phyloP scores from a whole-genome alignment of 257 asterid species.

The Fraxinus anomala region DNA sequence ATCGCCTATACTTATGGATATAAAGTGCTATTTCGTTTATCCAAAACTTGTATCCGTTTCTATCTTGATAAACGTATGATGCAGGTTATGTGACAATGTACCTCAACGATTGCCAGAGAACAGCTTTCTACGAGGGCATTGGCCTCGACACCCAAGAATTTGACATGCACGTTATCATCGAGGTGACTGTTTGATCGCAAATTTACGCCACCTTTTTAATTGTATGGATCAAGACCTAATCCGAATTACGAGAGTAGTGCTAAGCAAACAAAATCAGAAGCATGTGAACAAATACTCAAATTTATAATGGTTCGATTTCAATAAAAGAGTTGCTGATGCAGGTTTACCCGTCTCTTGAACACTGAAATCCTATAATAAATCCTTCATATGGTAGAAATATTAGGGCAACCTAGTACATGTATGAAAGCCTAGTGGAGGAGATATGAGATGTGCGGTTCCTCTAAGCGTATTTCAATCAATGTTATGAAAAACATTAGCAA shows the following conservation, averaged over 20 bases:
- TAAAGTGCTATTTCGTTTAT: background rate
- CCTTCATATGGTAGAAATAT: background rate
- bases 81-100: constrained; percentile 98
- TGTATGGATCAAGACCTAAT: background rate
- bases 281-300: background rate
- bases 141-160: constrained; percentile 89
- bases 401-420: background rate
- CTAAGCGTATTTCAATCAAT: background rate
- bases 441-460: too few species aligned
- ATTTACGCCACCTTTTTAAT: background rate
- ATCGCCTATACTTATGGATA: background rate
- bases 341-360: background rate
- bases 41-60: background rate
- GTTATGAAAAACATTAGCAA: too few species aligned
- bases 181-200: constrained; percentile 47
- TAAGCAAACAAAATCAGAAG: background rate
- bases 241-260: background rate
- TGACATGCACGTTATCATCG: constrained; percentile 97
- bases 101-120: constrained; percentile 83
- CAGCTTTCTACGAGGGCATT: constrained; percentile 70
- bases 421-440: background rate
- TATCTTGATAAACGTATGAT: background rate
- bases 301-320: too few species aligned
- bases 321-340: too few species aligned
- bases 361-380: too few species aligned